Base-by-base conservation (phyloP, 768 basidiomycete species). In the Leccinum aurantiacum region DNA sequence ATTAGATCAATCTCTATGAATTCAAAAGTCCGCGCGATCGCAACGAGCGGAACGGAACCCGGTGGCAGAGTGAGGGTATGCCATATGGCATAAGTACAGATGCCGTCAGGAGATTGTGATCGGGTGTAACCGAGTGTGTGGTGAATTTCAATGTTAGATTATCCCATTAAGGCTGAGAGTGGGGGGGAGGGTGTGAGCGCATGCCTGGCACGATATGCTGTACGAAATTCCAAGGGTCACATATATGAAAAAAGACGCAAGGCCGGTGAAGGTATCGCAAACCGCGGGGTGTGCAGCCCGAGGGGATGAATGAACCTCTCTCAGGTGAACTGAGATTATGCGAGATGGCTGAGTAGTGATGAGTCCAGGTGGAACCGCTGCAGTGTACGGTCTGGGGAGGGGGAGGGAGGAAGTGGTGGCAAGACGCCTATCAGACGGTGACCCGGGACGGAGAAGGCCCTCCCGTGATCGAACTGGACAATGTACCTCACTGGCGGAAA, bases 401-500 rank as follows among this genome's bases (percentile, higher is more conserved):
- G 29, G 29, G 29, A 9, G 29, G 29, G 29, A 25, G 55, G 46
- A 11, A 48, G 33, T 53, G 48, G 48, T 29, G 24, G 58, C 41
- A 51, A 46, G 59, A 61, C 54, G 66, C 58, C 62, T 65, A 63
- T 71, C 61, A 63, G 38, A 54, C 63, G 44, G 60, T 63, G 52
- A 53, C 55, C 55, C 64, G 65, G 63, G 61, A 62, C 49, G 66
- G 61, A 49, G 1, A 22, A 29, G 50, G 29, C 44, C n/a, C n/a
- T 57, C 27, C 50, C 35, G 67, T 65, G 69, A 67, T 65, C 61
- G 60, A 70, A 66, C 17, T 60, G 63, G 53, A 62, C 74, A 67
- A 73, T 69, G 71, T 72, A 73, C 73, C 73, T 73, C 69, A 63
- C 46, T 63, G 56, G 60, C 73, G 75, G 75, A 38, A 71, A 64